Percentiles rank a stretch among this genome's conserved stretches.
Conservation (phyloP, 768 basidiomycete species). For the Coprinellus micaceus region DNA sequence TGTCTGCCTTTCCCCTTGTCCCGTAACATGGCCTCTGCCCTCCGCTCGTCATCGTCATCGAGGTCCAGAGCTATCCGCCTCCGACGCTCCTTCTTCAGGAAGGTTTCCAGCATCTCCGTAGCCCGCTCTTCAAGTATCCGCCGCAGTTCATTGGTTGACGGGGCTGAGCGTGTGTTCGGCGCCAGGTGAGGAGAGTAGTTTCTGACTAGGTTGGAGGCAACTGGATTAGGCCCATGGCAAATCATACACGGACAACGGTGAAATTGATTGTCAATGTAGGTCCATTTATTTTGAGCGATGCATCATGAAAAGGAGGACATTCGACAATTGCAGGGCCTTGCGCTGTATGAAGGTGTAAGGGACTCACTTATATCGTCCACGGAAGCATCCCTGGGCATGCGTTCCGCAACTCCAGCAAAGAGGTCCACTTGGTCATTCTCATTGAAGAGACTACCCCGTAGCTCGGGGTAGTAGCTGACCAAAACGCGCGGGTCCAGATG, state of each 20-base stretch:
- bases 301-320: constrained; percentile 20
- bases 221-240: constrained; percentile 68
- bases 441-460: constrained; percentile 63
- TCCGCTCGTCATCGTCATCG: constrained; percentile 22
- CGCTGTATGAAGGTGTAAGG: constrained; percentile 10
- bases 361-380: constrained; percentile 87
- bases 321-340: constrained; percentile 1
- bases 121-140: constrained; percentile 63
- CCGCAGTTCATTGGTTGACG: constrained; percentile 66
- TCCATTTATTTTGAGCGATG: constrained; percentile 24
- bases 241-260: constrained; percentile 14
- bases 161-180: constrained; percentile 63
- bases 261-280: constrained; percentile 25
- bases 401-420: constrained; percentile 70
- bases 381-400: constrained; percentile 62
- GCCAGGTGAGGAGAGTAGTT: constrained; percentile 87
- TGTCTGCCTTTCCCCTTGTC: constrained; percentile 19
- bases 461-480: constrained; percentile 73
- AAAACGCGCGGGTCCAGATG: constrained; percentile 82
- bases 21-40: not conserved
- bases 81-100: constrained; percentile 59
- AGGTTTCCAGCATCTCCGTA: constrained; percentile 68
- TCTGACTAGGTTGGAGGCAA: constrained; percentile 84
- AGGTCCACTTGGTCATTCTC: constrained; percentile 58
- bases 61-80: constrained; percentile 32